Base-by-base conservation (phyloP, 768 basidiomycete genomes). In the Boletellus ananiceps region DNA sequence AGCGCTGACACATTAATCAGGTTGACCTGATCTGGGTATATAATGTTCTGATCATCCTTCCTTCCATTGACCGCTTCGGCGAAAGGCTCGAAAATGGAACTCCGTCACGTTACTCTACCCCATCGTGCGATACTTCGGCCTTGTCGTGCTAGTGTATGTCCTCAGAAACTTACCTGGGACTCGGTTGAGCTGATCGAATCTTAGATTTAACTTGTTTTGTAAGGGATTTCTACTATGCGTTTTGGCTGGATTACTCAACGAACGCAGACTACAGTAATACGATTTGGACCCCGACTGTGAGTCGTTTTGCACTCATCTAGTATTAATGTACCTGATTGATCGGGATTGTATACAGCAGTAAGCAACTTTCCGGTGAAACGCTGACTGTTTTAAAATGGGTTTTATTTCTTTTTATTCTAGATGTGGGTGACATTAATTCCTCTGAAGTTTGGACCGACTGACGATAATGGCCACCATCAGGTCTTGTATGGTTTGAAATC, bases 11-110 rank as follows among this genome's bases (percentile, higher is more conserved):
- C 14, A 1, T 40, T 41, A 16, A 34, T 44, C 27, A 60, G 59
- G 48, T 60, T 8, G 49, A 60, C 2, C 23, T 60, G 3, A 55
- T 60, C 29, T 60, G 59, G 59, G 59, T 57, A 31, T 11, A 47
- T n/a, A 3, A 18, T 2, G 0, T 34, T 42, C 6, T 33, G 11
- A 16, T 21, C 12, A 19, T 12, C 9, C 4, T 18, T 14, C 23
- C 38, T 19, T 38, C 5, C 18, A 25, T 23, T 16, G 9, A 36
- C 34, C 46, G 18, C 50, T 15, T 4, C 33, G n/a, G 34, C 29
- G 31, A n/a, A 52, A 61, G 59, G 37, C 47, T 29, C 50, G 32
- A 32, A 21, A 49, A 39, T 60, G 58, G 59, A 60, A 49, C 23
- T 25, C 46, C 3, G 47, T 57, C 40, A 60, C 58, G 1, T 21